A percentile compares a stretch with the other conserved stretches of the same genome.
Conservation (phyloP, 306 rosid species). For the Corylus americana region DNA sequence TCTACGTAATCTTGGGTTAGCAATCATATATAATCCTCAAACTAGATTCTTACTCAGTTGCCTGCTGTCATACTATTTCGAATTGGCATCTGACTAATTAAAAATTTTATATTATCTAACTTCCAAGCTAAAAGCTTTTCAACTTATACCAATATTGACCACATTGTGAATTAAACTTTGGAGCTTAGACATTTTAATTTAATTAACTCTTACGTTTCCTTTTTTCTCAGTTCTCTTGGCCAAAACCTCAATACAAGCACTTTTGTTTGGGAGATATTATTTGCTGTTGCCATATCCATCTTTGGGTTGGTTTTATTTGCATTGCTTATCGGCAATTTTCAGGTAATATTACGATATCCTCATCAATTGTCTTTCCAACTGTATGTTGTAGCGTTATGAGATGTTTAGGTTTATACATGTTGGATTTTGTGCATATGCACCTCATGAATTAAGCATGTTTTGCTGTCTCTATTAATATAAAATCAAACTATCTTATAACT, state of each 20-base stretch:
- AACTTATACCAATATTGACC: neutral
- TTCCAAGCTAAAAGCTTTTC: neutral
- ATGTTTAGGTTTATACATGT: neutral
- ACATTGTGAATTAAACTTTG: neutral
- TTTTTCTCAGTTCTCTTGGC: slow-evolving; percentile 71
- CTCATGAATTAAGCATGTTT: neutral
- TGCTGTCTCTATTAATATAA: neutral
- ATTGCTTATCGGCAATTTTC: slow-evolving; percentile 86
- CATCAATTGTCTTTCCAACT: neutral
- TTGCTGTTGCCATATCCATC: slow-evolving; percentile 66
- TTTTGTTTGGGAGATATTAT: slow-evolving; percentile 50
- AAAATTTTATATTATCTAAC: neutral
- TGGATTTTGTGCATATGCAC: slow-evolving; percentile 4
- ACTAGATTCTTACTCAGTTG: neutral
- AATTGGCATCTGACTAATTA: neutral
- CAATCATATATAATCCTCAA: neutral
- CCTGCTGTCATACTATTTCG: neutral
- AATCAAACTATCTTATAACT: neutral
- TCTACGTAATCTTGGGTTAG: slow-evolving; percentile 72
- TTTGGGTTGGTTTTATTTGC: slow-evolving; percentile 77
- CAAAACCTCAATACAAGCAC: slow-evolving; percentile 77
- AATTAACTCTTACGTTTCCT: neutral
- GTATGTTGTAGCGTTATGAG: neutral
- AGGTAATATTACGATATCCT: slow-evolving; percentile 47
- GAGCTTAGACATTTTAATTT: neutral